Base-by-base conservation (phyloP, 2,329 filamentous ascomycete genomes). In the Mycogone perniciosa region DNA sequence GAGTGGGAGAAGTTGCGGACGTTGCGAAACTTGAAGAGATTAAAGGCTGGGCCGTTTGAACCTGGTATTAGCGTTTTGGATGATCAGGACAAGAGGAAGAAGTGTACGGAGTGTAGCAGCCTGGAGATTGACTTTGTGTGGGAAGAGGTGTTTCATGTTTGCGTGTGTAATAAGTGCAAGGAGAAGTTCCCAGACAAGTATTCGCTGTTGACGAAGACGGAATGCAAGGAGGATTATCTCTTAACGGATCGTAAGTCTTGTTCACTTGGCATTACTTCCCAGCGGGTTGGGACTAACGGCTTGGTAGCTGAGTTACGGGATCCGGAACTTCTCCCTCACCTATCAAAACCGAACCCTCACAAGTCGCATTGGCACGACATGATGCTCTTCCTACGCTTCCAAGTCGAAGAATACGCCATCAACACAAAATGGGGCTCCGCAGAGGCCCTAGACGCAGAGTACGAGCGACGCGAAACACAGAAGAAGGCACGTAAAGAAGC, bases 361-460 rank as follows among this genome's bases (percentile, higher is more conserved):
- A 96, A 96, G 67, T 84, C 87, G 0, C 90, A 91, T 52, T 99
- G 90, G 89, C 90, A 96, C 67, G 89, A 95, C 73, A 99, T 99
- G 93, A 96, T 96, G 85, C 79, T 99, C 2, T 99, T 93, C 65
- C 76, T 99, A 26, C 86, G 93, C 1, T 95, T 83, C 54, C 93
- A 99, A 64, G 88, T 99, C 2, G 93, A 99, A 64, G 89, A 90
- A 51, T 96, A 96, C 64, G 93, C 92, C 0, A 85, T 97, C 60
- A 82, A 78, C 1, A 83, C 82, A 57, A 96, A 96, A 71, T 99
- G 93, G 93, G 93, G 93, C 0, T 89, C 86, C 0, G 71, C 88
- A 0, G 90, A 93, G 63, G 87, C 85, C 0, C 72, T 97, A 4
- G 93, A 97, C 64, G 88, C 80, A 5, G 92, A 97, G 70, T 97